phyloP scores from a whole-genome alignment of 495 filamentous ascomycete species.

The Astrothelium macrocarpum region DNA sequence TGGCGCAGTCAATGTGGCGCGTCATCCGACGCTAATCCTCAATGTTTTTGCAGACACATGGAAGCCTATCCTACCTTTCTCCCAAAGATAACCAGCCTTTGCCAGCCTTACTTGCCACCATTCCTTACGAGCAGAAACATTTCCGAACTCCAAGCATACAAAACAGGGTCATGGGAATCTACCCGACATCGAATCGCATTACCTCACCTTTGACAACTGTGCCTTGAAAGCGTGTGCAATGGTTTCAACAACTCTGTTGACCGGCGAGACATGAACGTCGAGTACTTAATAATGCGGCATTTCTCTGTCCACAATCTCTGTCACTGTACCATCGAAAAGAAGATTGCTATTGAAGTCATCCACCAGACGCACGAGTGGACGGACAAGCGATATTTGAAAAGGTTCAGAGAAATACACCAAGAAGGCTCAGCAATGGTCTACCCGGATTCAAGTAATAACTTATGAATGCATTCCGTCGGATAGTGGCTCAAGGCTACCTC shows the following conservation, averaged over 20 bases:
- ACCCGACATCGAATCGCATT: not conserved
- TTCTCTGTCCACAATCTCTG: not conserved
- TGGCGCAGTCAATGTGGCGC: not conserved
- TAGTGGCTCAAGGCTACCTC: not conserved
- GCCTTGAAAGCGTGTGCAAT: not conserved
- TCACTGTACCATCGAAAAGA: not conserved
- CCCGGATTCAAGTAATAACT: not conserved
- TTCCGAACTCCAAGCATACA: not conserved
- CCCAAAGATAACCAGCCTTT: not conserved
- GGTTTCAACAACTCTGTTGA: not conserved
- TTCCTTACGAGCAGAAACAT: not conserved
- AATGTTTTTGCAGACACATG: not conserved
- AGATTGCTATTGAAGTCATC: not conserved
- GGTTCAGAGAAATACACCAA: not conserved
- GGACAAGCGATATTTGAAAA: not conserved
- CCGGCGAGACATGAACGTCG: not conserved
- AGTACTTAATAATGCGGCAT: not conserved
- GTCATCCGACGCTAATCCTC: not conserved
- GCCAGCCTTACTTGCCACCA: not conserved
- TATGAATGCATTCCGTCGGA: not conserved
- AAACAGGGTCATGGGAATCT: not conserved
- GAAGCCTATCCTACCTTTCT: constrained; percentile 1
- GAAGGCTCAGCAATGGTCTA: not conserved
- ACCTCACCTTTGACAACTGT: not conserved
- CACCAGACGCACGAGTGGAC: not conserved